These are phyloP conservation scores for Ceratonia siliqua DNA, from an alignment of 306 rosid species.

Conservation along the genomic window DNA sequence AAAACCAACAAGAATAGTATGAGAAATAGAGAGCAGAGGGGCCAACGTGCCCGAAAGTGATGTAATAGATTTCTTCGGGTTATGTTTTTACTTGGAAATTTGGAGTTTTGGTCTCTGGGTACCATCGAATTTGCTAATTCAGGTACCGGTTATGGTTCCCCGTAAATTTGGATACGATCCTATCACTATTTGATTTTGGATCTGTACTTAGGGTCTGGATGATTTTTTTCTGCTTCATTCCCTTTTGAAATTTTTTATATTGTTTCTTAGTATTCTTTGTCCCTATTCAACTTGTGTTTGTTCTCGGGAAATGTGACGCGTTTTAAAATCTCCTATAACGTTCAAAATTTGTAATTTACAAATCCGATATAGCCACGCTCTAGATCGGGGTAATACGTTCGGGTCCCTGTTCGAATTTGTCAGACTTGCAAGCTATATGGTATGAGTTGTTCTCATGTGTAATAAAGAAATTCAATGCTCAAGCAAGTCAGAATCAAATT, in stretches of 20 bases:
- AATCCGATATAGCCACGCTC: constrained; percentile 12
- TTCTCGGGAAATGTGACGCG: constrained; percentile 30
- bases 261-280: not conserved
- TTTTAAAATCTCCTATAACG: constrained; percentile 21
- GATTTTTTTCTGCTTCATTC: not conserved
- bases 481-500: constrained; percentile 48
- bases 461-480: constrained; percentile 58
- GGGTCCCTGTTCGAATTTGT: constrained; percentile 14
- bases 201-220: constrained; percentile 15
- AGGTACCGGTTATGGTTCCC: constrained; percentile 41
- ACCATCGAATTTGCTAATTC: constrained; percentile 13
- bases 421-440: constrained; percentile 35
- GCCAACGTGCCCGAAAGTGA: constrained; percentile 11
- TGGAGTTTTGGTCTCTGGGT: constrained; percentile 25
- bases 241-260: not conserved
- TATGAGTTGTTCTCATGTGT: constrained; percentile 57
- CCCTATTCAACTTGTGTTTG: constrained; percentile 4
- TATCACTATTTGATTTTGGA: constrained; percentile 32
- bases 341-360: constrained; percentile 32
- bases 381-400: constrained; percentile 13
- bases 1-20: not conserved
- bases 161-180: constrained; percentile 6
- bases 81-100: constrained; percentile 26
- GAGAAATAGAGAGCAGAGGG: not conserved
- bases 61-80: constrained; percentile 24